phyloP scores from a whole-genome alignment of 495 filamentous ascomycete species.

The Annulohypoxylon stygium region DNA sequence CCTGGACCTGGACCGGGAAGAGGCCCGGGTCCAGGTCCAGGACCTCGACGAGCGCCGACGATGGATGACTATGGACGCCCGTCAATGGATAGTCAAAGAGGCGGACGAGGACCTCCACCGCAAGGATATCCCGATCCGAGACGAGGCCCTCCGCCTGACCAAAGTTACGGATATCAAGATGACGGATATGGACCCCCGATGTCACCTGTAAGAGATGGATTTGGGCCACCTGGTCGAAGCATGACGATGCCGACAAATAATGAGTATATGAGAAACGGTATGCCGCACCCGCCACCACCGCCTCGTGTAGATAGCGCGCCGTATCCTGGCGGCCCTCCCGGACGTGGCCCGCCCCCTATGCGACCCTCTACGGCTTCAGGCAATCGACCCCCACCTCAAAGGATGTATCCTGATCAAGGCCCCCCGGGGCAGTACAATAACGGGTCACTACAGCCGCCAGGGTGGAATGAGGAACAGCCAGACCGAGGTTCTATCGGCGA shows the following conservation, averaged over 20 bases:
- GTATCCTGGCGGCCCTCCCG: constrained; percentile 60
- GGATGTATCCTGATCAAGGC: constrained; percentile 59
- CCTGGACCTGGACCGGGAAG: constrained; percentile 47
- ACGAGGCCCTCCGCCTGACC: constrained; percentile 56
- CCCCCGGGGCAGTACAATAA: constrained; percentile 50
- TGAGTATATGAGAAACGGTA: constrained; percentile 54
- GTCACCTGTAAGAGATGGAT: constrained; percentile 49
- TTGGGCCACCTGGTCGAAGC: constrained; percentile 61
- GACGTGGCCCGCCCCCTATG: constrained; percentile 59
- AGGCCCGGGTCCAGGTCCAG: constrained; percentile 50
- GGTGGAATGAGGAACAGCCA: constrained; percentile 47
- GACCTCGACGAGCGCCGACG: constrained; percentile 53
- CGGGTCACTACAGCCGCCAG: constrained; percentile 41
- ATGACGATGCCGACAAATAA: constrained; percentile 67
- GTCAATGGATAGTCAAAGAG: constrained; percentile 52
- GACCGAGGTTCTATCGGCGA: constrained; percentile 61
- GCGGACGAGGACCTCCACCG: constrained; percentile 53
- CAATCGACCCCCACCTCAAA: constrained; percentile 60
- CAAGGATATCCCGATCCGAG: constrained; percentile 59
- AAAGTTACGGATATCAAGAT: constrained; percentile 54
- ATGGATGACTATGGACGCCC: constrained; percentile 53
- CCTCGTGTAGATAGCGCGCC: constrained; percentile 55
- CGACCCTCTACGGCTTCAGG: constrained; percentile 65
- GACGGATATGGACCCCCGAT: constrained; percentile 53
- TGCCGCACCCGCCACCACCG: constrained; percentile 50